Base-by-base conservation (phyloP, 495 filamentous ascomycete species). In the Aspergillus wentii region DNA sequence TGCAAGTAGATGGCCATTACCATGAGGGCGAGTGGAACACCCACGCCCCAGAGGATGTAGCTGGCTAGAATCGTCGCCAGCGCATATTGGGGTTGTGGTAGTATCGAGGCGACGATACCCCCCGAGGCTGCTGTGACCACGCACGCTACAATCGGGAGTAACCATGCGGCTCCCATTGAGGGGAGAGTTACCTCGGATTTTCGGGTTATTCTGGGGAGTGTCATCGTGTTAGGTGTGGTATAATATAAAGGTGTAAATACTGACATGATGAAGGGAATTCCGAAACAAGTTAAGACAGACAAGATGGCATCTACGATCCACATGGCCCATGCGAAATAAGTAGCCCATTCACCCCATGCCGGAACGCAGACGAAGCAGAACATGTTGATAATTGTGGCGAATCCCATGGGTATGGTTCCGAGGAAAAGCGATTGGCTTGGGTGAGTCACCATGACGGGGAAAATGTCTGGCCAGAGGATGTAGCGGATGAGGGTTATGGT, bases 361-460 rank as follows among this genome's bases (percentile, higher is more conserved):
- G 75, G 74, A 0, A 76, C 75, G 40, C 75, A 79, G 5, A 78
- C 66, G 14, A 68, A 60, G 15, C 62, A 61, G 16, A 72, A 56
- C 75, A 80, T 79, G 33, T 76, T 78, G 33, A 79, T 60, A 15
- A 80, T 75, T 3, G 76, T 84, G 0, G 76, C 72, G 11, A 83
- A 64, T 5, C 76, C 77, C 75, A 83, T 81, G 0, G 80, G 80
- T 21, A 82, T 63, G 0, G 74, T 75, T 0, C 76, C 80, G 2
- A 83, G 55, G 46, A 82, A 83, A 27, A 84, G 64, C 2, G 70
- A 74, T 41, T 84, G 77, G 0, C 60, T 57, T 0, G 79, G 76
- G 50, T 83, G 73, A 1, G 51, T 60, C 26, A 83, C 59, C 75
- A 83, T 78, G 10, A 55, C 65, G 0, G 9, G 31, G 62, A 74